Evolutionary conservation across 345 rosid genomes (phyloP), one percentile per base, ranked within the genome.

Genomic region (Gossypium australe): DNA sequence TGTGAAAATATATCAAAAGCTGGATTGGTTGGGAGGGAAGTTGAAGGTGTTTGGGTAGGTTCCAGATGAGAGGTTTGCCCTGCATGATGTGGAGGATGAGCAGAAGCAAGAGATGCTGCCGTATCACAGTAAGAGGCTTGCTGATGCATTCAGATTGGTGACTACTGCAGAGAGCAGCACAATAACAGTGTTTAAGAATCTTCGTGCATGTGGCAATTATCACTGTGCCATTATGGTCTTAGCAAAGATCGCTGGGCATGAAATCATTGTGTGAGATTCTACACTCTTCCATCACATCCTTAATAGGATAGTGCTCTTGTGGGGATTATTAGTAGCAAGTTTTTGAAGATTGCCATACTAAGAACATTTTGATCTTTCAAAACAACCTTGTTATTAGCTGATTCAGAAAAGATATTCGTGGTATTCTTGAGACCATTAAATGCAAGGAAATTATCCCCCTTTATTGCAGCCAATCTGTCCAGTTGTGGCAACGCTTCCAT

Each of bases 21-120:
- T 88, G 61, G 83, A 85, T 12, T 85, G 93, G 90, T 79, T 91
- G 79, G 85, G 85, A 72, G 83, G 77, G 60, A 86, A 87, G 77
- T 24, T 90, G 75, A 87, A 85, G 74, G 90, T 84, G 44, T 29
- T 85, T 56, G 93, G 93, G 11, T 84, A 87, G 79, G 78, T 78
- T 75, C 90, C 93, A 25, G 89, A 93, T 44, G 75, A 77, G 70
- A 80, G 77, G 58, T 89, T 82, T 72, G 78, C 86, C 60, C 74
- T 89, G 11, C 94, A 92, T 66, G 96, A 90, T 71, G 87, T 89
- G 44, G 89, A 88, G 77, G 89, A 87, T 38, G 94, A 90, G 78
- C 86, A 90, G 64, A 90, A 89, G 81, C 91, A 84, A 77, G 92
- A 90, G 76, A 86, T 80, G 81, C 67, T 90, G 64, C 85, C 84